These are phyloP conservation scores for Fusarium piperis DNA, from an alignment of 2,329 filamentous ascomycete genomes.

Conservation along the genomic window DNA sequence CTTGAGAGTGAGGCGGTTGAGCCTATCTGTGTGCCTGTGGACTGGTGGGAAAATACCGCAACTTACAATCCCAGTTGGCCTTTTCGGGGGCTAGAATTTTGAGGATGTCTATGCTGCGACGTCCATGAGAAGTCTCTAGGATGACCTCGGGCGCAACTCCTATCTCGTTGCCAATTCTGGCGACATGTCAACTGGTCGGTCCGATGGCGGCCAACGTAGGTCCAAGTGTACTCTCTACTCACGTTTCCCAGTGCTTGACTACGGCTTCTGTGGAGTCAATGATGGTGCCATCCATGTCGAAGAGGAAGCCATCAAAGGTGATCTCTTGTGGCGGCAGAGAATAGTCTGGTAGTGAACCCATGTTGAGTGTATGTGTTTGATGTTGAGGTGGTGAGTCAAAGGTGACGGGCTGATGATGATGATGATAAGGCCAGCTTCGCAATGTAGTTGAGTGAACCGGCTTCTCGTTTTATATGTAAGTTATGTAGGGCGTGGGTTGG, in stretches of 20 bases:
- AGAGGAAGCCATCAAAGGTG: conserved; percentile 67
- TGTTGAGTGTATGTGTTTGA: conserved; percentile 25
- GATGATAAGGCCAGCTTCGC: background rate
- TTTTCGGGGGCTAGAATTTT: conserved; percentile 82
- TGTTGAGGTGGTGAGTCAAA: background rate
- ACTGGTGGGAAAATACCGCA: background rate
- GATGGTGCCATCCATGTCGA: conserved; percentile 85
- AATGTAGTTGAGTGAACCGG: background rate
- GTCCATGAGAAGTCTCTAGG: conserved; percentile 89
- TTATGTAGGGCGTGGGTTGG: background rate
- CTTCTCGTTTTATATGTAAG: background rate
- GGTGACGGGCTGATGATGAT: background rate
- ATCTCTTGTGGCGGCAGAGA: conserved; percentile 56
- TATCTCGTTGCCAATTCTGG: conserved; percentile 82
- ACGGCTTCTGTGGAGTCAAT: conserved; percentile 84
- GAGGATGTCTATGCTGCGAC: conserved; percentile 87
- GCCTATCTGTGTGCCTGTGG: background rate
- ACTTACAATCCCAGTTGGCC: conserved; percentile 93
- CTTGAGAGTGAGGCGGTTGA: conserved; percentile 8
- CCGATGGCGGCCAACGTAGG: background rate
- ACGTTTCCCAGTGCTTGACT: conserved; percentile 80
- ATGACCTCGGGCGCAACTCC: conserved; percentile 87
- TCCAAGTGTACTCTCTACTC: conserved; percentile 41
- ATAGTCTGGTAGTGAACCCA: conserved; percentile 51
- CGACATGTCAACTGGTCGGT: background rate